A percentile compares a stretch with the other conserved stretches of the same genome.
Conservation (phyloP, 164 flowering plant genomes). For the Sedum album region DNA sequence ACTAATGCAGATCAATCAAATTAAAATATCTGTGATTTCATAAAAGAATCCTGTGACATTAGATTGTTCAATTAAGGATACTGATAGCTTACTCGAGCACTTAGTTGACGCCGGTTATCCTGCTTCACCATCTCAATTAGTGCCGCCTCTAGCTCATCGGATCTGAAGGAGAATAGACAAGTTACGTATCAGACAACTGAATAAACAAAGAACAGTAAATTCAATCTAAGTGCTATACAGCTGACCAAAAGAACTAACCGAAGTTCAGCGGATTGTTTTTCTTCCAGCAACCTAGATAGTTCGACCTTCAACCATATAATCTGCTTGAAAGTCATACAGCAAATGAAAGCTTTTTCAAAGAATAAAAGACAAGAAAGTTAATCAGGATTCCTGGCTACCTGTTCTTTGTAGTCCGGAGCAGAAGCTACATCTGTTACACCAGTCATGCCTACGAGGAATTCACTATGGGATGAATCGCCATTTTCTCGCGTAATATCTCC, state of each 20-base stretch:
- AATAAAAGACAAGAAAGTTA: neutral
- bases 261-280: slow-evolving; percentile 53
- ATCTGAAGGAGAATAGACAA: slow-evolving; percentile 24
- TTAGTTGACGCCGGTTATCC: slow-evolving; percentile 58
- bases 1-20: neutral
- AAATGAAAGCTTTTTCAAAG: neutral
- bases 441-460: slow-evolving; percentile 24
- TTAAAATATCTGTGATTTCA: neutral
- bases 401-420: slow-evolving; percentile 50
- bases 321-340: slow-evolving; percentile 22
- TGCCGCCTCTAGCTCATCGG: slow-evolving; percentile 73
- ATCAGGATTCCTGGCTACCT: slow-evolving; percentile 26
- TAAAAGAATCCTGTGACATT: neutral
- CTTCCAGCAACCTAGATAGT: slow-evolving; percentile 54
- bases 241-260: slow-evolving; percentile 28
- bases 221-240: neutral
- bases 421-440: slow-evolving; percentile 39
- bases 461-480: slow-evolving; percentile 31
- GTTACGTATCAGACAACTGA: neutral
- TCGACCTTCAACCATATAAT: slow-evolving; percentile 58
- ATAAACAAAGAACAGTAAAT: neutral
- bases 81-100: slow-evolving; percentile 44
- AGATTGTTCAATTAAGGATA: neutral
- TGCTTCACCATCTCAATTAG: slow-evolving; percentile 79
- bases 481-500: slow-evolving; percentile 18